These are phyloP conservation scores for Lolium perenne DNA, from an alignment of 176 grass and related monocot genomes.

Conservation along the genomic window DNA sequence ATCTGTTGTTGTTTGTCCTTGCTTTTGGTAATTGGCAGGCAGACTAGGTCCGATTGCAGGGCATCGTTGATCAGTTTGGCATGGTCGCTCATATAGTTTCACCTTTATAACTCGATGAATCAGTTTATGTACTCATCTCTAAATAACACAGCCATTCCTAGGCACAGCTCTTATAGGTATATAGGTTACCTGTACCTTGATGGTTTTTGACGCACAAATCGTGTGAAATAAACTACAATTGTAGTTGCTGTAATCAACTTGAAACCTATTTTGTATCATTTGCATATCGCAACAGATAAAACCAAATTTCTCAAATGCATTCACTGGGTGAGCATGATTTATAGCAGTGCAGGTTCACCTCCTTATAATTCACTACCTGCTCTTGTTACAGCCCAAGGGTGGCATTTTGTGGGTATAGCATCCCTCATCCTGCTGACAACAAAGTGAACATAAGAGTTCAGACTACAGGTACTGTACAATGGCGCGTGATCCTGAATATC, in stretches of 20 bases:
- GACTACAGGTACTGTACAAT: constrained; percentile 55
- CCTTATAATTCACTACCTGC: neutral
- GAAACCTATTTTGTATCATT: neutral
- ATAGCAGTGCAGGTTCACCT: neutral
- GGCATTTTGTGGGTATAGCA: constrained; percentile 60
- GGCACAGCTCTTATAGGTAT: no score
- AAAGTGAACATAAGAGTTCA: constrained; percentile 69
- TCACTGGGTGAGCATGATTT: neutral
- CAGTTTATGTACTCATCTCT: no score
- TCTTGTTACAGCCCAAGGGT: constrained; percentile 71
- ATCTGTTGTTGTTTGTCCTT: neutral
- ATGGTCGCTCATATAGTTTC: no score
- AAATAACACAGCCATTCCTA: no score
- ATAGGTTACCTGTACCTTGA: no score
- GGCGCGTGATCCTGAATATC: neutral
- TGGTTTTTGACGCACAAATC: no score
- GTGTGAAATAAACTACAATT: no score
- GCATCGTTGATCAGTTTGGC: neutral
- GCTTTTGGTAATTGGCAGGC: neutral
- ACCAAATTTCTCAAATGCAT: neutral
- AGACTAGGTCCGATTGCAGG: neutral
- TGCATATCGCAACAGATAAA: constrained; percentile 4
- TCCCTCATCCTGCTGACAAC: constrained; percentile 77
- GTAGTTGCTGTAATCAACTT: no score
- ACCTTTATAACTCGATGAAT: no score